Conservation (phyloP, 257 asterid genomes). For the Orobanche coerulescens region DNA sequence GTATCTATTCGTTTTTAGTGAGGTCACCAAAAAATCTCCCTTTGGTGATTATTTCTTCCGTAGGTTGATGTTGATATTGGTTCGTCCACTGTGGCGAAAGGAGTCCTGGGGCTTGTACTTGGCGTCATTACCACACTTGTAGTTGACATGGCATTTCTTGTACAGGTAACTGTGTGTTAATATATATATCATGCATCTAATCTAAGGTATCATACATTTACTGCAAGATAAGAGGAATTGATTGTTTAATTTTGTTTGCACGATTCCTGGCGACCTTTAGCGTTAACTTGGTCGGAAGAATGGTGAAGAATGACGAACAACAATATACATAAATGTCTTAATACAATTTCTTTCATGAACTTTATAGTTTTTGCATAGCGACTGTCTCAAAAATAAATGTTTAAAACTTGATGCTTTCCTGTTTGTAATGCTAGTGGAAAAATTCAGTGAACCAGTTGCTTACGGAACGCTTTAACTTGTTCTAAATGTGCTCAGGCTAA, state of each 20-base stretch:
- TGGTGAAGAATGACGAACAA: neutral
- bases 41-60: no score
- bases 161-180: no score
- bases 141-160: constrained; percentile 92
- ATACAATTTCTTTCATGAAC: no score
- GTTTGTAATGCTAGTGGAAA: no score
- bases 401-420: neutral
- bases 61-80: constrained; percentile 62
- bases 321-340: no score
- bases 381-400: no score
- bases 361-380: neutral
- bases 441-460: no score
- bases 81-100: constrained; percentile 89
- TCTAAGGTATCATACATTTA: neutral
- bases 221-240: neutral
- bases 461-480: neutral
- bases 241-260: neutral
- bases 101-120: constrained; percentile 88
- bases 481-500: constrained; percentile 24
- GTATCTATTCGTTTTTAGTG: no score
- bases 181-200: no score
- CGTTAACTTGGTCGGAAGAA: neutral
- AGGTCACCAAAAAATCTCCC: no score
- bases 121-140: constrained; percentile 85
- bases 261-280: neutral